phyloP scores from a whole-genome alignment of 352 stramenopile species.

The Saprolegnia diclina region DNA sequence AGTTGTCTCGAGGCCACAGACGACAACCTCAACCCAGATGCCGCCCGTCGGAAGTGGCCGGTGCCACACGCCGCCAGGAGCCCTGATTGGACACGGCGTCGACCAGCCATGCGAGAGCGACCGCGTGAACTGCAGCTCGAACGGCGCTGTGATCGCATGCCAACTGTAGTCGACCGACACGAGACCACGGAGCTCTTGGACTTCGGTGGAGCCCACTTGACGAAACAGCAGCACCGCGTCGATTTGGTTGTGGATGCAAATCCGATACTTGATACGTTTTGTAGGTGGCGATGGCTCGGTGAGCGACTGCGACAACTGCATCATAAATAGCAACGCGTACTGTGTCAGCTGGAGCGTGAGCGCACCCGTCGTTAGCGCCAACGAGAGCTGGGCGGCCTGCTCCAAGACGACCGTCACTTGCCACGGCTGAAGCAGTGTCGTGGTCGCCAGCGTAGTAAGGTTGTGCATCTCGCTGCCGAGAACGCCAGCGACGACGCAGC shows the following conservation, averaged over 20 bases:
- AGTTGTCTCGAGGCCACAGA: constrained; percentile 47
- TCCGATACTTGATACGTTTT: constrained; percentile 52
- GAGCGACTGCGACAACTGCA: neutral
- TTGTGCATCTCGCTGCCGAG: constrained; percentile 14
- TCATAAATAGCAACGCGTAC: constrained; percentile 12
- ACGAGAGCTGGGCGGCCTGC: neutral
- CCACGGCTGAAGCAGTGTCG: constrained; percentile 3
- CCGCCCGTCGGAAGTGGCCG: constrained; percentile 50
- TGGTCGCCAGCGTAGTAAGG: constrained; percentile 11
- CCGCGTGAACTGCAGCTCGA: constrained; percentile 47
- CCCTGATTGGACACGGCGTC: neutral
- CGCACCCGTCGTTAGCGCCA: neutral
- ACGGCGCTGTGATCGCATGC: constrained; percentile 35
- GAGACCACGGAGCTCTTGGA: constrained; percentile 35
- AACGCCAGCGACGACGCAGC: constrained; percentile 2
- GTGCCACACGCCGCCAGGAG: constrained; percentile 40
- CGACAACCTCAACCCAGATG: constrained; percentile 60
- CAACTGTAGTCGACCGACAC: constrained; percentile 55
- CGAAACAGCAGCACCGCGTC: constrained; percentile 52
- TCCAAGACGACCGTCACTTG: neutral
- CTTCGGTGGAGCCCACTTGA: constrained; percentile 57
- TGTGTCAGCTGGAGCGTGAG: constrained; percentile 9
- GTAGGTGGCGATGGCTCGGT: neutral
- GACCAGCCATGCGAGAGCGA: neutral
- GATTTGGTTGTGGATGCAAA: constrained; percentile 45